Evolutionary conservation across 1,284 basidiomycete species (phyloP).

Genomic region (Tilletia setariae): DNA sequence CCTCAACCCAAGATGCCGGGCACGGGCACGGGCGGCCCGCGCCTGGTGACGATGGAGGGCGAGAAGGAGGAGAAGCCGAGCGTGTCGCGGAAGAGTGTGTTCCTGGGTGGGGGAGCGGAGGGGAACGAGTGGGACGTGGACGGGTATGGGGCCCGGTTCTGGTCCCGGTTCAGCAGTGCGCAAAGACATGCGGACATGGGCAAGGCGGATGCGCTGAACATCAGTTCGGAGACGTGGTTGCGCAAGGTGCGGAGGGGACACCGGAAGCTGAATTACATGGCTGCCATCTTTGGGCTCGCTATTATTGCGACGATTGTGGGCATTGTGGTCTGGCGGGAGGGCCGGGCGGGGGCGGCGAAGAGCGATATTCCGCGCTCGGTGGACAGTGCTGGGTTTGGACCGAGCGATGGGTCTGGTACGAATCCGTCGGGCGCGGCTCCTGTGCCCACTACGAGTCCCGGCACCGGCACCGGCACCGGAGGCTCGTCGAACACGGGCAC

Average conservation of each 20-base stretch:
- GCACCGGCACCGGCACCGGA: background rate
- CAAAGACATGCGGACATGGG: conserved; percentile 32
- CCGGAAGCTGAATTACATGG: conserved; percentile 34
- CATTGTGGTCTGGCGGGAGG: conserved; percentile 45
- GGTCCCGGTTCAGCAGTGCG: conserved; percentile 41
- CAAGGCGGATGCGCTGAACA: conserved; percentile 24
- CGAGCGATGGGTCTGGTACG: background rate
- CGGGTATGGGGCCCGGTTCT: conserved; percentile 45
- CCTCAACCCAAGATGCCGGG: background rate
- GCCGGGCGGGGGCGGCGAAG: background rate
- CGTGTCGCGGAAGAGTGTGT: conserved; percentile 37
- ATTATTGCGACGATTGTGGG: conserved; percentile 39
- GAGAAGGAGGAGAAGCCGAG: conserved; percentile 38
- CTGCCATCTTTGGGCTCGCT: conserved; percentile 24
- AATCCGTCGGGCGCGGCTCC: background rate
- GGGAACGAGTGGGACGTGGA: conserved; percentile 47
- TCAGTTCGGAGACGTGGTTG: conserved; percentile 15
- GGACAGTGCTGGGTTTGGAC: conserved; percentile 7
- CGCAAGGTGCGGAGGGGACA: conserved; percentile 6
- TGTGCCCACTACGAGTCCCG: background rate
- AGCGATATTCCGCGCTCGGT: background rate
- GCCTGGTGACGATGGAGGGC: conserved; percentile 25
- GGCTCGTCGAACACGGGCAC: background rate
- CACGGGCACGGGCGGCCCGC: background rate
- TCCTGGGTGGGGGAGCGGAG: conserved; percentile 37